Conservation (phyloP, 2,329 filamentous ascomycete genomes). For the Chaetothyriales sp. region DNA sequence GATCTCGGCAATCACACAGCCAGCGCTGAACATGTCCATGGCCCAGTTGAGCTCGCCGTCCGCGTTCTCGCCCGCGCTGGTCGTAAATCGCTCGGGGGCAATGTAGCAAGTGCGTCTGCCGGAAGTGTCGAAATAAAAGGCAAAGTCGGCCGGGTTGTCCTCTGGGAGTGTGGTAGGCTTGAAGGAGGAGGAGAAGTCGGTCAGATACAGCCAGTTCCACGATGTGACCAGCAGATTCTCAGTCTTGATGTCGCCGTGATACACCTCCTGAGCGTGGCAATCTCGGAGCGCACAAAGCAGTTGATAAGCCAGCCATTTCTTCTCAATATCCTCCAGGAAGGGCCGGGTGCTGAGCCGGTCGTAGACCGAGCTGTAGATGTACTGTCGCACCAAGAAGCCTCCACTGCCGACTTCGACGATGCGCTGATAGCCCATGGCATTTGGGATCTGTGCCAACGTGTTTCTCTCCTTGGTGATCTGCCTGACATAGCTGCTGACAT, state of each 20-base stretch:
- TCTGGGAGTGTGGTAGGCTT: slow-evolving; percentile 89
- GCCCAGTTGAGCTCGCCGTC: slow-evolving; percentile 63
- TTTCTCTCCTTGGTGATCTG: slow-evolving; percentile 69
- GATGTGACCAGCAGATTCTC: slow-evolving; percentile 95
- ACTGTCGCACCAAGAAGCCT: slow-evolving; percentile 87
- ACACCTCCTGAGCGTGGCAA: slow-evolving; percentile 75
- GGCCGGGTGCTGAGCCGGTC: slow-evolving; percentile 89
- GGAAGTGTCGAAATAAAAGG: slow-evolving; percentile 92
- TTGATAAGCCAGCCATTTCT: slow-evolving; percentile 97
- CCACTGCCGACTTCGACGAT: slow-evolving; percentile 83
- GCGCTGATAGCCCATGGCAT: slow-evolving; percentile 78
- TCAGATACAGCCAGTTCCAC: slow-evolving; percentile 97
- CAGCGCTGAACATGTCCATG: slow-evolving; percentile 96
- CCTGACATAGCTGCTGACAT: slow-evolving; percentile 63
- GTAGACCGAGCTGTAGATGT: slow-evolving; percentile 90
- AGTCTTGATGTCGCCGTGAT: slow-evolving; percentile 96
- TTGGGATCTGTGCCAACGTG: slow-evolving; percentile 66
- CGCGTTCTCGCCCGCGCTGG: slow-evolving; percentile 50
- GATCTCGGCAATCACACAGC: slow-evolving; percentile 90
- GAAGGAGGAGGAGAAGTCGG: slow-evolving; percentile 93
- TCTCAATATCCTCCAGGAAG: slow-evolving; percentile 93
- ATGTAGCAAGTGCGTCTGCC: slow-evolving; percentile 86
- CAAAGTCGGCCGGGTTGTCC: slow-evolving; percentile 93
- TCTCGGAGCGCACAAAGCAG: slow-evolving; percentile 82
- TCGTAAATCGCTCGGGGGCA: slow-evolving; percentile 80